Evolutionary conservation across 75 land plant species (phyloP).

Genomic region (Pseudotsuga menziesii): DNA sequence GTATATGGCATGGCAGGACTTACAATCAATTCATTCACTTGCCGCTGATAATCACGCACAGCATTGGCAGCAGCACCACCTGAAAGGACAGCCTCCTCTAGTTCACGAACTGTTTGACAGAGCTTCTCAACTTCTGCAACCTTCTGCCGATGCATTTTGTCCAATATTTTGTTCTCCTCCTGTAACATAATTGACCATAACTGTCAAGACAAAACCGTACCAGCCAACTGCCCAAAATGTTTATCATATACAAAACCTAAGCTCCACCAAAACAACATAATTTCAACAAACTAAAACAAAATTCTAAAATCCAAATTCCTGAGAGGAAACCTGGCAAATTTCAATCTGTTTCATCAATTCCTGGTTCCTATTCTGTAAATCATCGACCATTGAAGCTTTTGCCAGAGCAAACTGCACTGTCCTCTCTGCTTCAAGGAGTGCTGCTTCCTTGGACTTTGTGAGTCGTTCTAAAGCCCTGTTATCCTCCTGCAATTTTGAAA

Average conservation of each 20-base stretch:
- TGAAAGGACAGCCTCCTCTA: conserved; percentile 95
- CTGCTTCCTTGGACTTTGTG: conserved; percentile 94
- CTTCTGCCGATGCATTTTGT: conserved; percentile 95
- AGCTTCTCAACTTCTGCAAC: conserved; percentile 97
- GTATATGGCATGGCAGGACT: conserved; percentile 80
- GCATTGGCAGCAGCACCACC: conserved; percentile 99
- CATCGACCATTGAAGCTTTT: conserved; percentile 95
- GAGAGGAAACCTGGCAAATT: conserved; percentile 76
- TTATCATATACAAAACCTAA: background rate
- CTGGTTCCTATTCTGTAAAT: conserved; percentile 91
- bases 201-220: too few species aligned
- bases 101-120: conserved; percentile 83
- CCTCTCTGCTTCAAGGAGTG: conserved; percentile 92
- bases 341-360: conserved; percentile 98
- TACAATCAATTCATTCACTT: conserved; percentile 95
- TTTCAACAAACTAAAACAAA: background rate
- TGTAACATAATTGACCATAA: conserved; percentile 6
- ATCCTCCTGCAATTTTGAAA: conserved; percentile 88
- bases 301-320: conserved; percentile 32
- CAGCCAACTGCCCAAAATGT: background rate
- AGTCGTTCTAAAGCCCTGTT: conserved; percentile 93
- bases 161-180: conserved; percentile 97
- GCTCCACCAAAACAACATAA: too few species aligned
- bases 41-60: conserved; percentile 92
- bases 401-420: conserved; percentile 83